Conservation (phyloP, 352 stramenopile genomes). For the Phytophthora pisi region DNA sequence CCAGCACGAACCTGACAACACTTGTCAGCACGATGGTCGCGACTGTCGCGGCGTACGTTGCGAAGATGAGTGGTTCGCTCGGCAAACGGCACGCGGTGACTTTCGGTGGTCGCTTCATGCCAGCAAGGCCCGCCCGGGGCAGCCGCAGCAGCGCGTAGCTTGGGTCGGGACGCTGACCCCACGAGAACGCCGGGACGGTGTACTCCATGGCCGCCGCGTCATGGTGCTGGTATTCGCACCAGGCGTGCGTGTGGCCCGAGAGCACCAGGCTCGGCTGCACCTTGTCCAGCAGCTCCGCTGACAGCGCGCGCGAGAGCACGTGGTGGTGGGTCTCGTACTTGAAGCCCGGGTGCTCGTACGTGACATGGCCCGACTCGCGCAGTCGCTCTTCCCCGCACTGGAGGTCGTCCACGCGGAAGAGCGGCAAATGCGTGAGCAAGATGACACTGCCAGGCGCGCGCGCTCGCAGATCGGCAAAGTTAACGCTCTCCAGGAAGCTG, state of each 20-base stretch:
- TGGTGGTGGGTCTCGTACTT: constrained; percentile 69
- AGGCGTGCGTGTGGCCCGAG: constrained; percentile 79
- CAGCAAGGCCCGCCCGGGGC: background rate
- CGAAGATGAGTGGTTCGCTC: constrained; percentile 45
- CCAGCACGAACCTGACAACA: constrained; percentile 14
- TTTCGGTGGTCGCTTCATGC: background rate
- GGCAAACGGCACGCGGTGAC: constrained; percentile 45
- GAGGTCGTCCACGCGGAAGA: constrained; percentile 63
- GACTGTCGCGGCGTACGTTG: constrained; percentile 33
- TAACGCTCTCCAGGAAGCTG: constrained; percentile 56
- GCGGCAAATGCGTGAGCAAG: constrained; percentile 67
- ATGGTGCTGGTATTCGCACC: constrained; percentile 56
- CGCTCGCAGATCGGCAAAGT: constrained; percentile 33
- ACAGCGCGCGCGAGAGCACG: constrained; percentile 66
- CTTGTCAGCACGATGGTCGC: constrained; percentile 21
- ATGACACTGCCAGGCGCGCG: constrained; percentile 42
- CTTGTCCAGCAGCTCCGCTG: constrained; percentile 51
- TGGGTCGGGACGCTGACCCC: constrained; percentile 78
- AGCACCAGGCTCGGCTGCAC: constrained; percentile 61
- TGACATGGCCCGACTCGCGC: constrained; percentile 68
- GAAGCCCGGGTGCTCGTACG: constrained; percentile 79
- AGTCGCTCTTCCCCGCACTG: constrained; percentile 54
- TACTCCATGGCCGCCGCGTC: constrained; percentile 47
- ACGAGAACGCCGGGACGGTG: constrained; percentile 79
- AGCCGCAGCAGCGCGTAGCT: constrained; percentile 70